Percentiles rank a stretch among this genome's conserved stretches.
Evolutionary conservation across 140 eudicot species (phyloP).

Genomic region (Stevia rebaudiana): DNA sequence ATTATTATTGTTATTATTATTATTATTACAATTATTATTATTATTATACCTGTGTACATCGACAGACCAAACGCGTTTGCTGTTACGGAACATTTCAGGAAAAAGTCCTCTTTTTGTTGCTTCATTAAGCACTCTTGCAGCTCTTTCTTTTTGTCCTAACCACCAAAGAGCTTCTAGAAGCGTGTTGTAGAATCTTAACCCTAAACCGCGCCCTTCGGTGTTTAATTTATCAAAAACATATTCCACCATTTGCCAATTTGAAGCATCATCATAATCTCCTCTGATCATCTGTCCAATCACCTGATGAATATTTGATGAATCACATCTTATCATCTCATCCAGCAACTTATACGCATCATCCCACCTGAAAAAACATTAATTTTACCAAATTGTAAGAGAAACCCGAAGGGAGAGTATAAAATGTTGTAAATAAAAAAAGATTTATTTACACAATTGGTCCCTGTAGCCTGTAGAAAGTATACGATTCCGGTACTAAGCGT

Average conservation of each 20-base stretch:
- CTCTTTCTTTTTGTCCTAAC: slow-evolving; percentile 87
- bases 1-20: too few species aligned
- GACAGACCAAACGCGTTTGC: slow-evolving; percentile 78
- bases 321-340: slow-evolving; percentile 63
- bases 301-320: slow-evolving; percentile 71
- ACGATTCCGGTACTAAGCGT: too few species aligned
- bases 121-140: slow-evolving; percentile 83
- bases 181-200: slow-evolving; percentile 80
- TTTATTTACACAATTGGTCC: too few species aligned
- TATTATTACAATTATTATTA: too few species aligned
- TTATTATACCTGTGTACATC: slow-evolving; percentile 80
- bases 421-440: neutral
- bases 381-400: slow-evolving; percentile 10
- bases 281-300: slow-evolving; percentile 80
- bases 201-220: slow-evolving; percentile 78
- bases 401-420: neutral
- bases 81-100: slow-evolving; percentile 77
- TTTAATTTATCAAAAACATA: slow-evolving; percentile 86
- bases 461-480: too few species aligned
- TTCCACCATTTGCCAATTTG: slow-evolving; percentile 96
- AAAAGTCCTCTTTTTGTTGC: slow-evolving; percentile 84
- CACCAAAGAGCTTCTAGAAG: slow-evolving; percentile 93
- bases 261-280: slow-evolving; percentile 81
- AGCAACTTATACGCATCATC: slow-evolving; percentile 58
- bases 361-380: slow-evolving; percentile 52